Base-by-base conservation (phyloP, 495 filamentous ascomycete genomes). In the Trypethelium eluteriae region DNA sequence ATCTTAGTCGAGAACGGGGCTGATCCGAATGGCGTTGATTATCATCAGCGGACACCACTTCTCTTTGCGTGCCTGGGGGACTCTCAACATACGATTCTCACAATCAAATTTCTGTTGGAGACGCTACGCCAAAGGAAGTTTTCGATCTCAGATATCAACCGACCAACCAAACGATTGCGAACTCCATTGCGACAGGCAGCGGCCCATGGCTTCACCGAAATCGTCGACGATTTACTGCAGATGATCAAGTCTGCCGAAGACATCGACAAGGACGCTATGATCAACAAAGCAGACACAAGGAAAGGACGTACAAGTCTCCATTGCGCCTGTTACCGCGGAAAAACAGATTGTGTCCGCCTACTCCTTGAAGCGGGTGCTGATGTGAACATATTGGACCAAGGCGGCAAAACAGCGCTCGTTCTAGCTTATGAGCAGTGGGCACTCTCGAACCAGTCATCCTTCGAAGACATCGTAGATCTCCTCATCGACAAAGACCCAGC, bases 1-100 rank as follows among this genome's bases (percentile, higher is more conserved):
- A 18, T 53, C 3, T 68, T 78, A 11, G 62, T 78, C 18, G 66
- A 65, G 46, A 68, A 66, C 25, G 73, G 74, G 10, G 75, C 76
- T 9, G 68, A 76, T 16, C 65, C 74, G 56, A 75, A 76, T 62
- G 35, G 10, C n/a, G 65, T n/a, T n/a, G 67, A 70, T 38, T 66
- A 69, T 38, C 69, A 70, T 35, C 39, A 62, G 11, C 2, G 69
- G 35, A 69, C 62, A 6, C 56, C 50, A 66, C 56, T 62, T 61
- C 39, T 67, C 35, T 35, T 38, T 34, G 64, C 49, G 3, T 41
- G 46, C n/a, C 11, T 56, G 18, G 64, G 64, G 9, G 44, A 50
- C 64, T 62, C 53, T 41, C 64, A 46, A 36, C 53, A 59, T 36
- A 59, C 53, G 25, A 59, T 35, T 35, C 56, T 32, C 34, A 67